Percentiles rank a stretch among this genome's conserved stretches.
phyloP scores from a whole-genome alignment of 164 flowering plant species.

The Chimonanthus salicifolius region DNA sequence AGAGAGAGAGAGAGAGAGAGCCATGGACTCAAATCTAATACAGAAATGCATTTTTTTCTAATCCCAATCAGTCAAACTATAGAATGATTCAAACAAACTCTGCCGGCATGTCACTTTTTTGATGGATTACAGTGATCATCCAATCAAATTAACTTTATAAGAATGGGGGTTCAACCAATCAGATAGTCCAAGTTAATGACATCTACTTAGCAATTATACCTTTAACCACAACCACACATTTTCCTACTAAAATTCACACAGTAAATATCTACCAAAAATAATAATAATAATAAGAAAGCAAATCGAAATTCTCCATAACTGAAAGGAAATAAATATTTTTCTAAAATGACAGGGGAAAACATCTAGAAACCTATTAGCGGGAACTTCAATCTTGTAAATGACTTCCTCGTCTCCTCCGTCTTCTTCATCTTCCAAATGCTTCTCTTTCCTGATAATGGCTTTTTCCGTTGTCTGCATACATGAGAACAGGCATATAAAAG shows the following conservation, averaged over 20 bases:
- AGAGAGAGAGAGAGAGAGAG: no score
- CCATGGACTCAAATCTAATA: no score
- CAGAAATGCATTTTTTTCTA: no score
- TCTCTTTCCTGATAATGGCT: slow-evolving; percentile 82
- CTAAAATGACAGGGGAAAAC: background rate
- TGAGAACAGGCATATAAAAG: background rate
- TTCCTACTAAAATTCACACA: background rate
- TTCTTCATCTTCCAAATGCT: slow-evolving; percentile 66
- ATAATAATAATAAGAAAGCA: background rate
- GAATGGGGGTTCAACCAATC: no score
- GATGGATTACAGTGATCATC: no score
- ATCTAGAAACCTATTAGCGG: slow-evolving; percentile 66
- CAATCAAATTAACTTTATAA: no score
- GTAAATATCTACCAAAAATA: background rate
- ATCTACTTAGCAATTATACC: background rate
- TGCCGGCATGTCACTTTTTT: no score
- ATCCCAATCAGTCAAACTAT: no score
- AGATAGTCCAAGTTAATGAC: background rate
- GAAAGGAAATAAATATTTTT: background rate
- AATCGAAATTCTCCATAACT: background rate
- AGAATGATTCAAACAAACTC: no score
- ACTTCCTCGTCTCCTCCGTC: slow-evolving; percentile 62
- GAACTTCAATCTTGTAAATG: slow-evolving; percentile 90
- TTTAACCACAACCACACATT: background rate
- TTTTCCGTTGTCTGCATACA: slow-evolving; percentile 74